These are phyloP conservation scores for Amanita thiersii DNA, from an alignment of 768 basidiomycete genomes.

Conservation along the genomic window DNA sequence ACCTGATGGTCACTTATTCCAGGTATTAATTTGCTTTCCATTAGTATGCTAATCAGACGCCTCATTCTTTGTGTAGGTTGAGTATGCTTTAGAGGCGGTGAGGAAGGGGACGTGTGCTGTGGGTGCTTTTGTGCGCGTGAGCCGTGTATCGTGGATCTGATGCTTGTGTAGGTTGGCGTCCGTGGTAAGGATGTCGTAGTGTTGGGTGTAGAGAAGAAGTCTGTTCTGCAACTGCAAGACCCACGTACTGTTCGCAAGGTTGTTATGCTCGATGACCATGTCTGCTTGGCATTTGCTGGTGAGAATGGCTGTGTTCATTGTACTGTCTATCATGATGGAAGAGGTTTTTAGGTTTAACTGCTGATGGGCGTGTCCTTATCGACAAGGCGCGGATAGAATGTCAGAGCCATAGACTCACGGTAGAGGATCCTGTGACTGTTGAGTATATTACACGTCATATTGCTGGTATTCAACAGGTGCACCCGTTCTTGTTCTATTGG, in stretches of 20 bases:
- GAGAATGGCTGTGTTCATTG: constrained; percentile 15
- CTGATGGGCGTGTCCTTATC: constrained; percentile 94
- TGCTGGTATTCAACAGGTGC: constrained; percentile 96
- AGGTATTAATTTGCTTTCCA: constrained; percentile 41
- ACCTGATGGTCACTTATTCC: constrained; percentile 97
- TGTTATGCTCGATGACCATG: constrained; percentile 96
- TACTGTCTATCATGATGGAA: constrained; percentile 4
- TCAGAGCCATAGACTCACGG: constrained; percentile 92
- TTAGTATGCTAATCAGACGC: constrained; percentile 7
- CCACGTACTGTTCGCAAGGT: constrained; percentile 97
- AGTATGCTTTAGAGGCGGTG: constrained; percentile 98
- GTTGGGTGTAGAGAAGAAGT: constrained; percentile 98
- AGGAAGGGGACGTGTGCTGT: constrained; percentile 97
- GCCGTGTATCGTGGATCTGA: constrained; percentile 7
- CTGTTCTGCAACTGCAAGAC: constrained; percentile 94
- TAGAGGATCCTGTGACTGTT: constrained; percentile 96
- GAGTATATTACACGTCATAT: constrained; percentile 98
- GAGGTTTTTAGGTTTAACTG: constrained; percentile 72
- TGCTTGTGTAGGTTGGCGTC: constrained; percentile 71
- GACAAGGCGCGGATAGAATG: constrained; percentile 98
- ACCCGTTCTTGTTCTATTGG: constrained; percentile 11
- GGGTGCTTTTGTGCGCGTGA: constrained; percentile 18
- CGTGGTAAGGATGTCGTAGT: constrained; percentile 93
- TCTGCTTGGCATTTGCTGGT: constrained; percentile 98
- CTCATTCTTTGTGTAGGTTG: constrained; percentile 56